Conservation (phyloP, 768 basidiomycete species). For the Dictyophora rubrovolvata region DNA sequence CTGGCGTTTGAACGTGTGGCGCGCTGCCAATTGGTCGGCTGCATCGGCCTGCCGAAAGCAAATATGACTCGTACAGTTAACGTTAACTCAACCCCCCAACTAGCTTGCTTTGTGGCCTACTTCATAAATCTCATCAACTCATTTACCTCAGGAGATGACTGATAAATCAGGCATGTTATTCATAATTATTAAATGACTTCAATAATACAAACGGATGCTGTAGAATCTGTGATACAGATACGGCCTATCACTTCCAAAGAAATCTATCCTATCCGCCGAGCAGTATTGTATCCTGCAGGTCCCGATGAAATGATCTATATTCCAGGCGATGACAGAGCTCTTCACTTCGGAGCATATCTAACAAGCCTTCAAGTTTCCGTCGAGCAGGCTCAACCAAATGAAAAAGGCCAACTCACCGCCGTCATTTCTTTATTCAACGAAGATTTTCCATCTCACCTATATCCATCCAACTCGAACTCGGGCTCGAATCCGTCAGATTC, state of each 20-base stretch:
- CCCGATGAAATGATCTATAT: constrained; percentile 39
- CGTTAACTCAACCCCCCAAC: background rate
- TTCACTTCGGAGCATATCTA: constrained; percentile 50
- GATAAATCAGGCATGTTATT: background rate
- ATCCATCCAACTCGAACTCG: constrained; percentile 1
- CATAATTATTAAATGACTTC: background rate
- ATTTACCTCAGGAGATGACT: background rate
- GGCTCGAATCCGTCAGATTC: background rate
- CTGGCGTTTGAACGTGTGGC: too few species aligned
- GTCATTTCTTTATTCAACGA: constrained; percentile 51
- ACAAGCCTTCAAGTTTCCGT: background rate
- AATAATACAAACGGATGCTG: background rate
- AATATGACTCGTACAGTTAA: too few species aligned
- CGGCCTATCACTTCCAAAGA: constrained; percentile 15
- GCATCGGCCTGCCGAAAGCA: too few species aligned
- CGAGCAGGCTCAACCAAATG: background rate
- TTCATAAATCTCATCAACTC: background rate
- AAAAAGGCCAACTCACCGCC: constrained; percentile 32
- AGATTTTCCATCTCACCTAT: constrained; percentile 23
- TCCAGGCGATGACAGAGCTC: constrained; percentile 39
- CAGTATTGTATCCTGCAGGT: constrained; percentile 47
- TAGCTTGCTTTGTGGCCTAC: background rate
- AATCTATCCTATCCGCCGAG: constrained; percentile 43
- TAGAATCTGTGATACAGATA: background rate
- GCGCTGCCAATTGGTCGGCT: too few species aligned